A percentile compares a stretch with the other conserved stretches of the same genome.
Evolutionary conservation across 257 asterid genomes (phyloP).

Genomic region (Gentiana straminea): DNA sequence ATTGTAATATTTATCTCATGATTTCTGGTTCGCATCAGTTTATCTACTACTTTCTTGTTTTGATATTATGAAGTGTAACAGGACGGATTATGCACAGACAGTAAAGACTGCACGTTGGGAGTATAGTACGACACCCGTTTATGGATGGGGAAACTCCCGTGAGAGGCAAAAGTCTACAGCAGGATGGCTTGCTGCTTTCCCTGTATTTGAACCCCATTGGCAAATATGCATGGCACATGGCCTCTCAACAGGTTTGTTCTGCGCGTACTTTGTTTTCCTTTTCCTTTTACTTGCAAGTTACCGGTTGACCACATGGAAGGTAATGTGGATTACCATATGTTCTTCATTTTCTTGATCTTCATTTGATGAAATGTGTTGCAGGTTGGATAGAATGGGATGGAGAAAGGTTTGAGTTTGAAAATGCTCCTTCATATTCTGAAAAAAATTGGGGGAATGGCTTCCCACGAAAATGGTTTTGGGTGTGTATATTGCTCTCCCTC

Average conservation of each 20-base stretch:
- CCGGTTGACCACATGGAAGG: background rate
- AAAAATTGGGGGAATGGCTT: slow-evolving; percentile 97
- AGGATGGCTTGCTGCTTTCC: slow-evolving; percentile 99
- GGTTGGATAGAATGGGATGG: slow-evolving; percentile 99
- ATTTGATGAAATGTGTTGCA: slow-evolving; percentile 22
- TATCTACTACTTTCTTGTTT: slow-evolving; percentile 12
- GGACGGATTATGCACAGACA: slow-evolving; percentile 74
- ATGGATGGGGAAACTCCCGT: slow-evolving; percentile 89
- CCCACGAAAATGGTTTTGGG: slow-evolving; percentile 99
- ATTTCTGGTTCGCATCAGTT: too few species aligned
- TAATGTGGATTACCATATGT: background rate
- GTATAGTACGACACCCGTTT: slow-evolving; percentile 78
- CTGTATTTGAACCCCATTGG: slow-evolving; percentile 99
- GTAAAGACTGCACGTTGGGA: slow-evolving; percentile 91
- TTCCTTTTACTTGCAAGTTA: background rate
- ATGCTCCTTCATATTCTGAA: slow-evolving; percentile 95
- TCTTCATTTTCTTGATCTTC: background rate
- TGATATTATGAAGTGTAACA: slow-evolving; percentile 38
- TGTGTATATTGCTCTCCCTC: slow-evolving; percentile 12
- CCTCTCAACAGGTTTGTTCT: slow-evolving; percentile 73
- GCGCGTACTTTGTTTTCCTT: slow-evolving; percentile 1
- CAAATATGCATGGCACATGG: slow-evolving; percentile 98
- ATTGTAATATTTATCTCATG: too few species aligned
- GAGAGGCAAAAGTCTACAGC: slow-evolving; percentile 91
- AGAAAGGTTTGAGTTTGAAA: slow-evolving; percentile 64